Conservation (phyloP, 495 filamentous ascomycete genomes). For the Penicillium psychrofluorescens region DNA sequence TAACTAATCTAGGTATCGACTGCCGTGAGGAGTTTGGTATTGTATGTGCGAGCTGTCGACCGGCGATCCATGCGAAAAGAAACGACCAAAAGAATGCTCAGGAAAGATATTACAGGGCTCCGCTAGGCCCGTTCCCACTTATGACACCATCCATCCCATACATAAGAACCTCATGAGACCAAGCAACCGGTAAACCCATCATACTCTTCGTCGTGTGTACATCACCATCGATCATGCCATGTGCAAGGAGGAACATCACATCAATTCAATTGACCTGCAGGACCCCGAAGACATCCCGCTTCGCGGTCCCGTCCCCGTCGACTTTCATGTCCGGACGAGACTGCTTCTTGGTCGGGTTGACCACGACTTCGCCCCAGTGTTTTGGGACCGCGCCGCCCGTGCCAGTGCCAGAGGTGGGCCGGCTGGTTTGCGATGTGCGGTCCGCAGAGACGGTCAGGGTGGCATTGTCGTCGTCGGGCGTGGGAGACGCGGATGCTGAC, state of each 20-base stretch:
- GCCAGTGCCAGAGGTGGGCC: constrained; percentile 12
- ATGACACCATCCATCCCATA: no score
- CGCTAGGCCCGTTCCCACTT: not conserved
- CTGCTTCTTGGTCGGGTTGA: constrained; percentile 34
- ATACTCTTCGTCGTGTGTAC: constrained; percentile 4
- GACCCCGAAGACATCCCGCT: constrained; percentile 39
- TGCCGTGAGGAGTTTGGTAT: constrained; percentile 10
- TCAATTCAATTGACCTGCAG: constrained; percentile 27
- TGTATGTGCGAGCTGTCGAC: constrained; percentile 19
- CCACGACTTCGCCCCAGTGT: constrained; percentile 42
- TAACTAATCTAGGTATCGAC: no score
- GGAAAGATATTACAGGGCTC: not conserved
- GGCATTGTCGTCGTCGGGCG: constrained; percentile 11
- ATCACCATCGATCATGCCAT: constrained; percentile 10
- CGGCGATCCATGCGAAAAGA: constrained; percentile 20
- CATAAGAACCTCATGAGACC: no score
- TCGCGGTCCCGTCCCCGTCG: constrained; percentile 8
- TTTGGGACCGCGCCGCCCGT: constrained; percentile 27
- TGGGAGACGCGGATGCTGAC: constrained; percentile 23
- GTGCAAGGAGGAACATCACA: not conserved
- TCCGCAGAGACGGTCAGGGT: constrained; percentile 15
- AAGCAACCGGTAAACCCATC: no score
- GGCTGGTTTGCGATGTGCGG: constrained; percentile 8
- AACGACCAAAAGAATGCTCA: constrained; percentile 3
- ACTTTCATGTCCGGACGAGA: constrained; percentile 23